phyloP scores from a whole-genome alignment of 306 rosid species.

The Elaeagnus macrophylla region DNA sequence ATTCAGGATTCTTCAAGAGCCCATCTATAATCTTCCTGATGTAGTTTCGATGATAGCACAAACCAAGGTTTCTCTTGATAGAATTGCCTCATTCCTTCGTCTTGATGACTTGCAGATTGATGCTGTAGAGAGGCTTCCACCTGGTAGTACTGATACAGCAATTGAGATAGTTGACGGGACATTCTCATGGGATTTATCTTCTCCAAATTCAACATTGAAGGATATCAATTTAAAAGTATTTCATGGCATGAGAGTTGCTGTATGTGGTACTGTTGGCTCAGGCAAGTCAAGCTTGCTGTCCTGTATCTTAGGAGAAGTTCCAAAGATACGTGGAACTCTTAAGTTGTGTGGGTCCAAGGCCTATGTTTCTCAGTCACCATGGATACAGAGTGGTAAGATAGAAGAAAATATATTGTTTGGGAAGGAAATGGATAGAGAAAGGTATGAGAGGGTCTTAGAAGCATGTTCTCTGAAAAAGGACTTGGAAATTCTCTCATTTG shows the following conservation, averaged over 20 bases:
- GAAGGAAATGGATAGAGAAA: conserved; percentile 57
- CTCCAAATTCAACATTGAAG: conserved; percentile 36
- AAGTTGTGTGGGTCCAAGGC: conserved; percentile 78
- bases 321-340: conserved; percentile 55
- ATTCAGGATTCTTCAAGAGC: conserved; percentile 70
- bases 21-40: conserved; percentile 59
- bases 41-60: conserved; percentile 62
- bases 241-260: conserved; percentile 68
- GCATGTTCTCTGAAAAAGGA: conserved; percentile 70
- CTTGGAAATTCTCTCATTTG: conserved; percentile 58
- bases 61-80: conserved; percentile 72
- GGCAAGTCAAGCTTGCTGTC: conserved; percentile 89
- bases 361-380: conserved; percentile 77
- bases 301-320: conserved; percentile 72
- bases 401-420: conserved; percentile 74
- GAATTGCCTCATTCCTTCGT: conserved; percentile 62
- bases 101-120: conserved; percentile 59
- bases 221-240: conserved; percentile 39
- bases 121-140: conserved; percentile 52
- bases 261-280: conserved; percentile 85
- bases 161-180: conserved; percentile 53
- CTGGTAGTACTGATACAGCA: conserved; percentile 48
- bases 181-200: conserved; percentile 74
- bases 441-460: conserved; percentile 60
- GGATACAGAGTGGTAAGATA: conserved; percentile 84